Conservation (phyloP, 202 grass and related monocot genomes). For the Setaria italica region DNA sequence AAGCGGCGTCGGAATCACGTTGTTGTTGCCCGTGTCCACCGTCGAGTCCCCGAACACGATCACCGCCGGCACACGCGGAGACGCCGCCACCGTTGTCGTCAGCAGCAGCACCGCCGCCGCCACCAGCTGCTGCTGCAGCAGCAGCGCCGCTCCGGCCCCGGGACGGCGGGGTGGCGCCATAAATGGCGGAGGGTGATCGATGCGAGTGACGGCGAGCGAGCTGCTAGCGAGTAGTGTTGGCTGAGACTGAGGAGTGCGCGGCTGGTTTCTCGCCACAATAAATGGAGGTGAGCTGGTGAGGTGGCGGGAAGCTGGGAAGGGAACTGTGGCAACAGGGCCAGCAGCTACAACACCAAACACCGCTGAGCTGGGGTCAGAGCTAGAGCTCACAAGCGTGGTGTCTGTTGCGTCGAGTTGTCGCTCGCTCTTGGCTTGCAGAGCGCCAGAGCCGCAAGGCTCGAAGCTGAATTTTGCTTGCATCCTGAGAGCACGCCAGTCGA, state of each 20-base stretch:
- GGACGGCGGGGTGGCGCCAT: not conserved
- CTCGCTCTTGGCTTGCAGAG: not conserved
- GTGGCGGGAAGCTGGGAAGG: not conserved
- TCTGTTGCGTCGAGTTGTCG: not conserved
- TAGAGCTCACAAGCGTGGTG: not conserved
- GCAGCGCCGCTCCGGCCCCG: not conserved
- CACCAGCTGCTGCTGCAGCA: no score
- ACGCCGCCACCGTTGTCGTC: no score
- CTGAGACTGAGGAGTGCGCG: not conserved
- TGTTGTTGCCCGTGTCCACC: slow-evolving; percentile 2
- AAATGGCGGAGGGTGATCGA: not conserved
- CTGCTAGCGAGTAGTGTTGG: no score
- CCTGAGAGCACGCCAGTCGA: not conserved
- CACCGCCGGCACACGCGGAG: slow-evolving; percentile 19
- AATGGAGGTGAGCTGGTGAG: slow-evolving; percentile 25
- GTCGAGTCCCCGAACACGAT: slow-evolving; percentile 8
- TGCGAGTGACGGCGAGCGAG: not conserved
- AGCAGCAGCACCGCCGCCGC: not conserved
- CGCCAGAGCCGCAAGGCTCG: not conserved
- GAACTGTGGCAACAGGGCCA: not conserved
- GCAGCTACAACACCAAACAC: not conserved
- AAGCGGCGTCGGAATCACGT: not conserved
- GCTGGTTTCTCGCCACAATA: not conserved
- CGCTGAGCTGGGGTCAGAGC: not conserved
- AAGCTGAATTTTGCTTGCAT: not conserved